A percentile compares a stretch with the other conserved stretches of the same genome.
Evolutionary conservation across 2,329 filamentous ascomycete genomes (phyloP).

Genomic region (Neurospora crassa): DNA sequence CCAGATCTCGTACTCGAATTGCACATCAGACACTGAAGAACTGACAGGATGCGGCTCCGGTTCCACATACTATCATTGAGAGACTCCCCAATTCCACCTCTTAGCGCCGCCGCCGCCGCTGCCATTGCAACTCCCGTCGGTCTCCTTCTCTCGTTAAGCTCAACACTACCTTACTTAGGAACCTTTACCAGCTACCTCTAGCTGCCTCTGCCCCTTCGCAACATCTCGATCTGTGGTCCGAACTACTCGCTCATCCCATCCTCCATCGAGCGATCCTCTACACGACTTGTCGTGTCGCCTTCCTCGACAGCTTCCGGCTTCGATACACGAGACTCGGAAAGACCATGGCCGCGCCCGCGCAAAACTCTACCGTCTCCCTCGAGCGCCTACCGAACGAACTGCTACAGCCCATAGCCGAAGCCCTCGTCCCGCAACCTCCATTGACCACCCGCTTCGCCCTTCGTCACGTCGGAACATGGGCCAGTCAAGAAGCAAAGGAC

Average conservation of each 20-base stretch:
- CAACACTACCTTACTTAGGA: background rate
- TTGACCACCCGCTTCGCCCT: conserved; percentile 20
- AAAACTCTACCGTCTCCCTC: conserved; percentile 3
- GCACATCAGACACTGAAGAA: background rate
- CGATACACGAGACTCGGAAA: background rate
- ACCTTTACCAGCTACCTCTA: background rate
- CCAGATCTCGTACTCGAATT: background rate
- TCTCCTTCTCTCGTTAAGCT: background rate
- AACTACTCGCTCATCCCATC: background rate
- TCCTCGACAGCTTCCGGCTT: background rate
- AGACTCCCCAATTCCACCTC: background rate
- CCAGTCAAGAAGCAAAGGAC: conserved; percentile 15
- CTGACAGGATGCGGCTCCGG: background rate
- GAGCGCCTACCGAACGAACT: conserved; percentile 19
- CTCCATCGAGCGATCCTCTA: background rate
- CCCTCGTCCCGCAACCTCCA: conserved; percentile 13
- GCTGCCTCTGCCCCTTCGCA: background rate
- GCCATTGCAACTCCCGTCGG: background rate
- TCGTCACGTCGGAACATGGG: conserved; percentile 18
- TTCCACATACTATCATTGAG: background rate
- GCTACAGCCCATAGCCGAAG: conserved; percentile 18
- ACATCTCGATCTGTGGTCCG: background rate
- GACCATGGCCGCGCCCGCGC: background rate
- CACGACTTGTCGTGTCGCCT: background rate
- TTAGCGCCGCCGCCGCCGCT: background rate